phyloP scores from a whole-genome alignment of 148 eudicot species.

The Suaeda aralocaspica region DNA sequence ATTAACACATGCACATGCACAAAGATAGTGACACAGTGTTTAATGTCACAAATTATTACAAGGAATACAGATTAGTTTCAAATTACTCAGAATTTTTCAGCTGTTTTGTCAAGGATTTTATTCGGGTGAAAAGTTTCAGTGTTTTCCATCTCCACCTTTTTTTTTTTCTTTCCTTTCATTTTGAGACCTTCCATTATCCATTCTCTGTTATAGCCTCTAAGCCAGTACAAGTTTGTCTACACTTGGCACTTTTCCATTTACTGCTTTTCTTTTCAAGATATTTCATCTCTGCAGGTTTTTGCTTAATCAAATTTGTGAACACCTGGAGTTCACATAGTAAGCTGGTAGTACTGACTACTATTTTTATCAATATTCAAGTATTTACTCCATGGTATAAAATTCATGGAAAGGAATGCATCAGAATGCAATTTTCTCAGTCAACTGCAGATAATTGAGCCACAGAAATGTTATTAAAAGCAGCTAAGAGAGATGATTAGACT shows the following conservation, averaged over 20 bases:
- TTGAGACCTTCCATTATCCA: background rate
- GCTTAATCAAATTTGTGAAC: too few relatives aligned
- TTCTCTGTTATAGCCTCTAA: background rate
- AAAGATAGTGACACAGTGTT: background rate
- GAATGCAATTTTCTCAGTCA: background rate
- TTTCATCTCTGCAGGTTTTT: too few relatives aligned
- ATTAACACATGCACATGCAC: background rate
- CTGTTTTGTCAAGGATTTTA: background rate
- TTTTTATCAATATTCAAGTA: background rate
- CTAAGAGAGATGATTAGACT: background rate
- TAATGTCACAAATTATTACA: background rate
- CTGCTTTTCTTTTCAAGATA: background rate
- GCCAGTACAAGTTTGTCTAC: background rate
- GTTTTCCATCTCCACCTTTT: background rate
- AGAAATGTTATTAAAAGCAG: background rate
- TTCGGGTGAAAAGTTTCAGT: too few relatives aligned
- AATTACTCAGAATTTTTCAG: too few relatives aligned
- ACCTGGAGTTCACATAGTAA: background rate
- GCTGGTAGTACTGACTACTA: too few relatives aligned
- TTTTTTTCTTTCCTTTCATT: too few relatives aligned
- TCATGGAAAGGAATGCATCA: background rate
- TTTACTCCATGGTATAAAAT: background rate
- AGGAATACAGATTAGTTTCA: background rate
- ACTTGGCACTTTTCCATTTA: background rate
- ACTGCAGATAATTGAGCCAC: background rate